A percentile compares a stretch with the other conserved stretches of the same genome.
Evolutionary conservation across 768 basidiomycete species (phyloP).

Genomic region (Agaricus subrufescens): DNA sequence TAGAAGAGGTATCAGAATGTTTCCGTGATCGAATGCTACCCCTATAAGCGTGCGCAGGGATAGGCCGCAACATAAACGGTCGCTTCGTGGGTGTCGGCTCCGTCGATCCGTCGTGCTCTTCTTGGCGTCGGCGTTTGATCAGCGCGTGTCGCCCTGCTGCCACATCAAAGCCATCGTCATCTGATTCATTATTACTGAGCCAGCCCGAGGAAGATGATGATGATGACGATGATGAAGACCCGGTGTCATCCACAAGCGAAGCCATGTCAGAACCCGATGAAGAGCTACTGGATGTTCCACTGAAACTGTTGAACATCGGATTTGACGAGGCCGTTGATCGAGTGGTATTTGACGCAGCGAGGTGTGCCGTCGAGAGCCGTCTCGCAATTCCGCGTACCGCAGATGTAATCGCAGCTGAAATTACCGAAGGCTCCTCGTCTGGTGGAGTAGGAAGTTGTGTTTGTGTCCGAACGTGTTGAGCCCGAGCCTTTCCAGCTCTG

Average conservation of each 20-base stretch:
- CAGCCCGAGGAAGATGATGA: slow-evolving; percentile 48
- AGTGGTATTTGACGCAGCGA: slow-evolving; percentile 25
- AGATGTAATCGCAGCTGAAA: slow-evolving; percentile 33
- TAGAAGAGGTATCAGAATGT: slow-evolving; percentile 47
- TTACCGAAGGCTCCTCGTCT: slow-evolving; percentile 10
- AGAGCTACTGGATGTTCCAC: slow-evolving; percentile 10
- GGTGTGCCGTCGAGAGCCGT: slow-evolving; percentile 44
- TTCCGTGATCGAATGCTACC: slow-evolving; percentile 26
- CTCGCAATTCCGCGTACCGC: slow-evolving; percentile 58
- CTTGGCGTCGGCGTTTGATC: slow-evolving; percentile 14
- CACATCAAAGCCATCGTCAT: slow-evolving; percentile 48
- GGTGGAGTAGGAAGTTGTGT: slow-evolving; percentile 8
- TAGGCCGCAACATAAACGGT: slow-evolving; percentile 42
- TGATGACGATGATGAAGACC: slow-evolving; percentile 55
- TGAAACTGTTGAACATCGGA: slow-evolving; percentile 7
- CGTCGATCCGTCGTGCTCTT: slow-evolving; percentile 17
- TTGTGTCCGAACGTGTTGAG: slow-evolving; percentile 23
- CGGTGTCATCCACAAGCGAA: slow-evolving; percentile 60
- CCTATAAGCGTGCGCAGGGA: slow-evolving; percentile 31
- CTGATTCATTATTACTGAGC: slow-evolving; percentile 48
- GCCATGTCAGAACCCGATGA: slow-evolving; percentile 46
- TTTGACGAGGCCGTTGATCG: slow-evolving; percentile 15
- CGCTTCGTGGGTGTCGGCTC: slow-evolving; percentile 26
- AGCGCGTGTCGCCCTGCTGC: slow-evolving; percentile 30
- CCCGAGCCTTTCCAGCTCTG: slow-evolving; percentile 46